phyloP scores from a whole-genome alignment of 176 grass and related monocot genomes.

The Poa pratensis region DNA sequence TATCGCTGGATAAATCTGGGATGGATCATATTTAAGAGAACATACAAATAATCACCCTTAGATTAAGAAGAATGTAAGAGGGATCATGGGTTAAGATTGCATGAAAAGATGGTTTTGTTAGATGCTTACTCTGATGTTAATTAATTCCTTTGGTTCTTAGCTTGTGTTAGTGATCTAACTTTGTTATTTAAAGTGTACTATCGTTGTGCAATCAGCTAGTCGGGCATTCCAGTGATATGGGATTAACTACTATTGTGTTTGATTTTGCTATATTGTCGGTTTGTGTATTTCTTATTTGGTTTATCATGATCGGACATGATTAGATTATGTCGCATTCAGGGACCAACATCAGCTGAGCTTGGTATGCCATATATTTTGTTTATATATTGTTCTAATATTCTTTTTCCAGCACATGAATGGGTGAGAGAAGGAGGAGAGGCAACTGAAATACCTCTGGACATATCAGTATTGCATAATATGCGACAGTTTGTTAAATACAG shows the following conservation, averaged over 20 bases:
- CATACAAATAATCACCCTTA: not conserved
- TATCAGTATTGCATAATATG: constrained; percentile 93
- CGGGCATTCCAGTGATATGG: not conserved
- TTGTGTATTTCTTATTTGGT: constrained; percentile 21
- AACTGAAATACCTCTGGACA: constrained; percentile 89
- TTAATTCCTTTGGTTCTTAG: constrained; percentile 4
- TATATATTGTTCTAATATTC: too few species aligned
- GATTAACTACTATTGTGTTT: not conserved
- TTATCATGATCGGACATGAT: too few species aligned
- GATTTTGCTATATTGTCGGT: constrained; percentile 19
- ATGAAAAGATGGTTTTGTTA: constrained; percentile 15
- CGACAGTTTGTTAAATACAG: constrained; percentile 95
- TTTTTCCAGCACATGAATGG: constrained; percentile 95
- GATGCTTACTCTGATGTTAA: constrained; percentile 1
- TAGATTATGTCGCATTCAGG: constrained; percentile 21
- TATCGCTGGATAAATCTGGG: not conserved
- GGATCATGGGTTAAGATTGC: constrained; percentile 1
- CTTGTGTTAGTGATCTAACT: not conserved
- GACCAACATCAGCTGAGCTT: not conserved
- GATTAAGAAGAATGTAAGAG: not conserved
- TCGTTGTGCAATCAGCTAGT: not conserved
- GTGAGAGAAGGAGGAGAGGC: constrained; percentile 93
- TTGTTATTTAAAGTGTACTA: not conserved
- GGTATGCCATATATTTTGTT: not conserved
- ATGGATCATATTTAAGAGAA: constrained; percentile 27